Base-by-base conservation (phyloP, 1,139 yeast genomes). In the Geotrichum cucujoidarum region DNA sequence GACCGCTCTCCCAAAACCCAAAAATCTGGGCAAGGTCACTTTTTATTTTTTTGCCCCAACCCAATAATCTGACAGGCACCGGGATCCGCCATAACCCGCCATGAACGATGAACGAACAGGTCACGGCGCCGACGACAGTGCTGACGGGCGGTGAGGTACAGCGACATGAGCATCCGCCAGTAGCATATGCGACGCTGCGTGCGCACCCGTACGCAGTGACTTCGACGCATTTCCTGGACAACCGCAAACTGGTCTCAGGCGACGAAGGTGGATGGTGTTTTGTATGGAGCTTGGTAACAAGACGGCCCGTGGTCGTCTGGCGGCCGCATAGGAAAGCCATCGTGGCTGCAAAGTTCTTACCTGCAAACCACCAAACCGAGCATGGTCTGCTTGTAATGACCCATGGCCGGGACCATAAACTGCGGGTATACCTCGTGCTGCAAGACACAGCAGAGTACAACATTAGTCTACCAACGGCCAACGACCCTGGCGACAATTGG, bases 191-290 rank as follows among this genome's bases (percentile, higher is more conserved):
- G 11, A 55, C 63, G 18, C 58, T 65, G 17, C 50, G 69, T 11
- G 61, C 63, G 1, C 69, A 65, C 40, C 54, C 59, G 17, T 52
- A 55, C 27, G 48, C 64, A 3, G 63, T 64, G 10, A 57, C 65
- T 1, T 43, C 58, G 14, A 47, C 60, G 8, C 58, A 51, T 17
- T 61, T 64, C 51, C 43, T 49, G n/a, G 42, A 50, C 3, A 40
- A 37, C 16, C 14, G 8, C 25, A 20, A 22, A 34, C 40, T 50
- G 17, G 44, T 47, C 7, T 45, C 53, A 2, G 69, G 71, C 10
- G 74, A 70, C 49, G 73, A 70, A 35, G 58, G 58, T 1, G 74
- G 74, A 14, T 66, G 68, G 67, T 55, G 62, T 16, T 53, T 63
- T n/a, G 56, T 63, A 55, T 70, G 74, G 74, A 53, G 61, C n/a